Evolutionary conservation across 225 moss, liverwort and hornwort species (phyloP).

Genomic region (Polytrichum commune): DNA sequence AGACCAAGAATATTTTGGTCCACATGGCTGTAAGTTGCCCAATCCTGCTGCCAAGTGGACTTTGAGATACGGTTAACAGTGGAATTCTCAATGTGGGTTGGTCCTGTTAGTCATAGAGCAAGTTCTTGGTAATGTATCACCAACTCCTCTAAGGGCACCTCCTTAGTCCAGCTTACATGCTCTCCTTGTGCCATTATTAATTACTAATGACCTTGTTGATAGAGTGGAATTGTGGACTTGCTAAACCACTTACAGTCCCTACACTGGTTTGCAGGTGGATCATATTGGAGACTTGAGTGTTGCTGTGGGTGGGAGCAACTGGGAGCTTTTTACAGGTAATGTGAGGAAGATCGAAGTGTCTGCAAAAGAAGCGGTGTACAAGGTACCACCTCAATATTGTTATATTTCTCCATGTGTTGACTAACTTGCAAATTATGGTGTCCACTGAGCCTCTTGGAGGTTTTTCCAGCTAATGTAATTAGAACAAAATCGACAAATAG

Average conservation of each 20-base stretch:
- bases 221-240: not conserved
- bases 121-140: too few relatives aligned
- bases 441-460: too few relatives aligned
- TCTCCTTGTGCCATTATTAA: not conserved
- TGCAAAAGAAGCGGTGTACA: constrained; percentile 46
- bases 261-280: constrained; percentile 34
- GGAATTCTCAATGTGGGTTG: too few relatives aligned
- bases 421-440: too few relatives aligned
- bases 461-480: too few relatives aligned
- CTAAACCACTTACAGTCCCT: not conserved
- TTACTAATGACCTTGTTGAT: not conserved
- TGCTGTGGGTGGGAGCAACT: constrained; percentile 49
- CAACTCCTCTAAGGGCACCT: not conserved
- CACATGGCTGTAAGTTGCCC: not conserved
- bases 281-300: constrained; percentile 44
- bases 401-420: not conserved
- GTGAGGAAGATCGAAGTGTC: constrained; percentile 46
- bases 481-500: too few relatives aligned
- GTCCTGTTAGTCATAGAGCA: not conserved
- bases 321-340: constrained; percentile 55
- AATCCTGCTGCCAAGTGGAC: not conserved
- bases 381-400: constrained; percentile 24
- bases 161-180: not conserved
- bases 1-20: not conserved
- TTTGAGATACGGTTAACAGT: not conserved